Evolutionary conservation across 1,139 yeast genomes (phyloP), one percentile per base, ranked within the genome.

Genomic region (Candida sp.): DNA sequence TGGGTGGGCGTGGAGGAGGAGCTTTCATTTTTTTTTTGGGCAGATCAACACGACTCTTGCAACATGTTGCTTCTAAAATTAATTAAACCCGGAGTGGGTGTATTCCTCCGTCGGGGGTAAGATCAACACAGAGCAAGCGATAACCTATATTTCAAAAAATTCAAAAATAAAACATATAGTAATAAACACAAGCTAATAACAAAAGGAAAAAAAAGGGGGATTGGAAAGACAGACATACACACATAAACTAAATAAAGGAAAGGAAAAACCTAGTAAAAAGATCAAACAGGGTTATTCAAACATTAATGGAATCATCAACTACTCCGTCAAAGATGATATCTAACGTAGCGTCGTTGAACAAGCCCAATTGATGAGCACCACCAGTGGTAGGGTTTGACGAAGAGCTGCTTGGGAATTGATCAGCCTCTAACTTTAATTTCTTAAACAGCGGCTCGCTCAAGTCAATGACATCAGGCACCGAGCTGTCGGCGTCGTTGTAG

Each of bases 251-350:
- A 34, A 34, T 12, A 34, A 34, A n/a, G 3, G 3, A 3, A 34
- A 34, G 5, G 5, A 34, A 34, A 5, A 5, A 32, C 9, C 7
- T 8, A n/a, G 25, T 9, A 7, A 12, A 22, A 37, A 22, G n/a
- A 35, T 17, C 11, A 35, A 7, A 22, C 11, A 22, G 8, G 22
- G 11, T 23, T 37, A 4, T 25, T 32, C 53, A 61, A 40, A 54
- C 58, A 48, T 62, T 61, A 39, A 61, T 54, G 41, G 58, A 51
- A 47, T 67, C 69, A 42, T 68, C 70, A 60, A 67, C 62, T 23
- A 66, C 70, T 35, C 68, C 72, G 47, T 69, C 69, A 54, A 69
- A 69, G 23, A 67, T 61, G 49, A 67, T 55, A 51, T 68, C 68
- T 54, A 66, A 68, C 40, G 61, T 54, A 5, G 48, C 52, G 42